Base-by-base conservation (phyloP, 495 filamentous ascomycete genomes). In the Hypoxylon rickii region DNA sequence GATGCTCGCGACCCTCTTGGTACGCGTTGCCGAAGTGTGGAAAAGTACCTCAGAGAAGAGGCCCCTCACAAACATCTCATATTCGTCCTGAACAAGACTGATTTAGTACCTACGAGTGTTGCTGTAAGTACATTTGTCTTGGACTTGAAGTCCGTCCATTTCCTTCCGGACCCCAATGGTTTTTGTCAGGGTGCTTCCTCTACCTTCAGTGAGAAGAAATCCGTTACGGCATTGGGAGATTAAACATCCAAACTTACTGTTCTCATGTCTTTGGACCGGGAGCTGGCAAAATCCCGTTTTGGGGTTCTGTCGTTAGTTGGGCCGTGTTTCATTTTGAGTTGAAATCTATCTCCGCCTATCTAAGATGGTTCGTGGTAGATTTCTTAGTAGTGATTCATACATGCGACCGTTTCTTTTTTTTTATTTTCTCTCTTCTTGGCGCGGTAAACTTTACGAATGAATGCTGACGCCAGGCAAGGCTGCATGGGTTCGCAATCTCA, bases 361-460 rank as follows among this genome's bases (percentile, higher is more conserved):
- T 49, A 16, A 70, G 69, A 72, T 71, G 63, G 69, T 67, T 67
- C 51, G 77, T 93, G 84, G 86, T 79, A 80, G 81, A 83, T 75
- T 87, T 96, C 94, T 95, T 97, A 98, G 93, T 96, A 87, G 89
- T 87, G 90, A 88, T 86, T 88, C 92, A 95, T 83, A 98, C 93
- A 98, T 89, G 62, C 16, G 50, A 57, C 46, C 17, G 4, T 18
- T 63, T 17, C 33, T n/a, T 52, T 24, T 39, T 44, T 31, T 45
- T 37, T 44, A 44, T 51, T 10, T n/a, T n/a, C n/a, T n/a, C n/a
- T n/a, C n/a, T n/a, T n/a, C n/a, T n/a, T n/a, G n/a, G n/a, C n/a
- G n/a, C n/a, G n/a, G n/a, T n/a, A n/a, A n/a, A n/a, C n/a, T n/a
- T n/a, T n/a, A n/a, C n/a, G 33, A 46, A 19, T 44, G 6, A 3